phyloP scores from a whole-genome alignment of 768 basidiomycete species.

The Grammothele lineata region DNA sequence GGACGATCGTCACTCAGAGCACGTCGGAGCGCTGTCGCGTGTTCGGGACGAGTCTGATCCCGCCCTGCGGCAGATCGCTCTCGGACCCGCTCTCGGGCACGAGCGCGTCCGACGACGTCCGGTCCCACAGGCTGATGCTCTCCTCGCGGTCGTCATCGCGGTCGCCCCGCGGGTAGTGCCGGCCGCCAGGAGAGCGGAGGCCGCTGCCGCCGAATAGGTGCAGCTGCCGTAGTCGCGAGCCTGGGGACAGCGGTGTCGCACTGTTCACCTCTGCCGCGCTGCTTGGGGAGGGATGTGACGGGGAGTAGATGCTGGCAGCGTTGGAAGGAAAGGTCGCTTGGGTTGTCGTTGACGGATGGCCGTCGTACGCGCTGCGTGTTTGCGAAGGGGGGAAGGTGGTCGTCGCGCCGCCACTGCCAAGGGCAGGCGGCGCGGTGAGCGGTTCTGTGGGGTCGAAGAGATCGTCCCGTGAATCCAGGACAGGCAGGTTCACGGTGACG shows the following conservation, averaged over 20 bases:
- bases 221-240: conserved; percentile 11
- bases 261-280: too few species aligned
- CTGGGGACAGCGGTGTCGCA: not conserved
- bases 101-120: conserved; percentile 13
- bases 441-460: conserved; percentile 3
- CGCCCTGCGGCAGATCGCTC: conserved; percentile 11
- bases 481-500: conserved; percentile 13
- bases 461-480: conserved; percentile 8
- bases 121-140: conserved; percentile 24
- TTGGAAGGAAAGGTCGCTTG: conserved; percentile 19
- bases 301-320: too few species aligned
- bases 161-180: conserved; percentile 23
- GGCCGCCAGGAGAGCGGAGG: conserved; percentile 10
- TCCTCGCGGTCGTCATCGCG: conserved; percentile 25
- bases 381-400: conserved; percentile 4
- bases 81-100: conserved; percentile 11
- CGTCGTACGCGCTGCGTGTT: conserved; percentile 10
- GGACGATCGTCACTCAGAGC: too few species aligned
- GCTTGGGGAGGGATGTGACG: too few species aligned
- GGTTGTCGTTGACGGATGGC: conserved; percentile 20
- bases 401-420: conserved; percentile 6
- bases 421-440: conserved; percentile 13
- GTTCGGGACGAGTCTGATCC: conserved; percentile 17
- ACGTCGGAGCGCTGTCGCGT: too few species aligned
- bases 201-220: conserved; percentile 12